These are phyloP conservation scores for Phytophthora hybrid DNA, from an alignment of 352 stramenopile genomes.

Conservation along the genomic window DNA sequence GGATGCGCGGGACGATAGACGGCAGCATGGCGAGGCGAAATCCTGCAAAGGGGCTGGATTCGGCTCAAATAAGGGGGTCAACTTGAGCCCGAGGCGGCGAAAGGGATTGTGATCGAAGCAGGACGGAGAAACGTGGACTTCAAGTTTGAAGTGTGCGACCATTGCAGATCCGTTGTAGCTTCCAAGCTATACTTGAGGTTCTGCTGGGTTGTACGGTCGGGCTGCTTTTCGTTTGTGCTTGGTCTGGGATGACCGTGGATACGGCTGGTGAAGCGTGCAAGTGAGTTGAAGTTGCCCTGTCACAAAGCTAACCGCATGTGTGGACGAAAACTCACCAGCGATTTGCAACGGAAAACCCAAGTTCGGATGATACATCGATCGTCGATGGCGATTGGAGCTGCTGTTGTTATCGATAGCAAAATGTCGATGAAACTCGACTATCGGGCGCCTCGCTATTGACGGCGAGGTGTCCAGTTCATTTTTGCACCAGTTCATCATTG, in stretches of 20 bases:
- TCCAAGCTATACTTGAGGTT: background rate
- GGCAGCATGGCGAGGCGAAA: constrained; percentile 49
- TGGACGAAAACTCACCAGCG: constrained; percentile 1
- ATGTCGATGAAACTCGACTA: background rate
- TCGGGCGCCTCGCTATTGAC: background rate
- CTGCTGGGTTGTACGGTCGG: no score
- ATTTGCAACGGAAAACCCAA: background rate
- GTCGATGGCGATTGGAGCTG: no score
- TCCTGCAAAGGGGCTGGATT: constrained; percentile 45
- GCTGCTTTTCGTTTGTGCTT: no score
- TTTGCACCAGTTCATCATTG: no score
- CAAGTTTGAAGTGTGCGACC: constrained; percentile 5
- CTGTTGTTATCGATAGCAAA: no score
- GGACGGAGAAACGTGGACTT: constrained; percentile 2
- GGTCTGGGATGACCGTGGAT: no score
- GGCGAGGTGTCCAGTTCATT: no score
- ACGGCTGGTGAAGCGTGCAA: background rate
- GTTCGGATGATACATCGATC: no score
- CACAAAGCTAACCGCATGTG: background rate
- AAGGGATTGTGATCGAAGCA: constrained; percentile 20
- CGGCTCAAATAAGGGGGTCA: constrained; percentile 52
- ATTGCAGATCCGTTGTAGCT: constrained; percentile 1
- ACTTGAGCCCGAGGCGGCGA: constrained; percentile 5
- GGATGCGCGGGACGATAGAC: constrained; percentile 70
- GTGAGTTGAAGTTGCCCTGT: background rate